These are phyloP conservation scores for Wickerhamiella pararugosa DNA, from an alignment of 1,139 yeast genomes.

Conservation along the genomic window DNA sequence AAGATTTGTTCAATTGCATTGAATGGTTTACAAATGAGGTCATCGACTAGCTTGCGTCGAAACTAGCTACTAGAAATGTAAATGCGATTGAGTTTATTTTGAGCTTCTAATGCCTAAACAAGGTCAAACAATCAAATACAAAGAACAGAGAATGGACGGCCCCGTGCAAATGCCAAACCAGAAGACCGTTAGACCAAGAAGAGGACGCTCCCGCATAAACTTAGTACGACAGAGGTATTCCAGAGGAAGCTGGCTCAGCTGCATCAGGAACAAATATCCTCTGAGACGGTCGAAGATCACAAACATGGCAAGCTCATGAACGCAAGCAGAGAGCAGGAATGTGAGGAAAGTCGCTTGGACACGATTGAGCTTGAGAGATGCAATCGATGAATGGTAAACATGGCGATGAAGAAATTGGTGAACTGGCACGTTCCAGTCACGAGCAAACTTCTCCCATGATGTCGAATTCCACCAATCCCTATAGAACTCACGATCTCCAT, in stretches of 20 bases:
- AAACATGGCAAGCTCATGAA: slow-evolving; percentile 89
- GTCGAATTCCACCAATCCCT: slow-evolving; percentile 97
- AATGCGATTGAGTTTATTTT: too few relatives aligned
- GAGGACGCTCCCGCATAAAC: slow-evolving; percentile 39
- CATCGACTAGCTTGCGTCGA: too few relatives aligned
- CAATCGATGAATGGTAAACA: slow-evolving; percentile 82
- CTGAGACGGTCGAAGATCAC: slow-evolving; percentile 67
- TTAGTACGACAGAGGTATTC: slow-evolving; percentile 24
- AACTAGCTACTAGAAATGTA: too few relatives aligned
- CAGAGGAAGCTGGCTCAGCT: slow-evolving; percentile 54
- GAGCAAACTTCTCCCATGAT: slow-evolving; percentile 85
- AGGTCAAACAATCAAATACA: slow-evolving; percentile 56
- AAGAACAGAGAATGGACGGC: slow-evolving; percentile 75
- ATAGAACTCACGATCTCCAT: slow-evolving; percentile 84
- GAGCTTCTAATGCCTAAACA: too few relatives aligned
- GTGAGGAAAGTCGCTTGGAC: slow-evolving; percentile 61
- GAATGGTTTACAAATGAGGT: too few relatives aligned
- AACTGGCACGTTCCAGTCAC: slow-evolving; percentile 95
- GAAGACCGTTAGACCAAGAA: slow-evolving; percentile 68
- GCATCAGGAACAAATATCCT: slow-evolving; percentile 65
- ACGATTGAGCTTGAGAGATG: slow-evolving; percentile 55
- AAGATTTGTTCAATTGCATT: too few relatives aligned
- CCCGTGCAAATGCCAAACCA: slow-evolving; percentile 90
- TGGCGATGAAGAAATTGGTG: slow-evolving; percentile 80
- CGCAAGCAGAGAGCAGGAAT: slow-evolving; percentile 61